phyloP scores from a whole-genome alignment of 2,329 filamentous ascomycete genomes.

The Aspergillus pseudonomiae region DNA sequence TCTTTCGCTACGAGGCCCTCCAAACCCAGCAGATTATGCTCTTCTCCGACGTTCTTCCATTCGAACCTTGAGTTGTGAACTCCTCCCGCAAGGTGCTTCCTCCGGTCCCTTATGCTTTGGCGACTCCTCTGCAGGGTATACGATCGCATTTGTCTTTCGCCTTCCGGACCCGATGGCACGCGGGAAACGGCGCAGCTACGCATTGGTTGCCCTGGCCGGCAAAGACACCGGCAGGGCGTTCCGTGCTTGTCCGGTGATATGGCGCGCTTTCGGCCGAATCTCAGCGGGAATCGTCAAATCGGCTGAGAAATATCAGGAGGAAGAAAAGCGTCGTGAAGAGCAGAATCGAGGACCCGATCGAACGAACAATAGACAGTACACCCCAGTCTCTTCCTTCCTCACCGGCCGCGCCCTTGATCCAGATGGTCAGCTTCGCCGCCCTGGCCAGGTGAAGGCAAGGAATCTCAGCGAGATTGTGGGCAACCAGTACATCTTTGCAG shows the following conservation, averaged over 20 bases:
- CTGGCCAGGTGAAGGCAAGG: slow-evolving; percentile 57
- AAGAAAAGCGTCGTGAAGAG: slow-evolving; percentile 48
- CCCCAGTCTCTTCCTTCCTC: slow-evolving; percentile 61
- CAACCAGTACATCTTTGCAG: slow-evolving; percentile 61
- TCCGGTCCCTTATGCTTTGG: slow-evolving; percentile 63
- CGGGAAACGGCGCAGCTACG: slow-evolving; percentile 59
- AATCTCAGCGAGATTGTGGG: slow-evolving; percentile 63
- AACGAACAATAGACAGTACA: slow-evolving; percentile 48
- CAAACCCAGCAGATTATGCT: slow-evolving; percentile 57
- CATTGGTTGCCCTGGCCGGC: slow-evolving; percentile 59
- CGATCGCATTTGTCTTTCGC: slow-evolving; percentile 62
- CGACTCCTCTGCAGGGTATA: slow-evolving; percentile 59
- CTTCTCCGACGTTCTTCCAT: slow-evolving; percentile 60
- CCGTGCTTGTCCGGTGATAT: slow-evolving; percentile 52
- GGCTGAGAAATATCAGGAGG: slow-evolving; percentile 49
- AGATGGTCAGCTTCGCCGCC: slow-evolving; percentile 56
- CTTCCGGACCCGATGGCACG: slow-evolving; percentile 61
- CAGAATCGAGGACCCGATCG: slow-evolving; percentile 30
- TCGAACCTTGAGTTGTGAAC: slow-evolving; percentile 60
- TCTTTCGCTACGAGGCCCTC: slow-evolving; percentile 59
- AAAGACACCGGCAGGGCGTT: slow-evolving; percentile 54
- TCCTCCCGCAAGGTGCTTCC: slow-evolving; percentile 57
- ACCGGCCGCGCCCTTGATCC: slow-evolving; percentile 60
- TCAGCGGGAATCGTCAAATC: slow-evolving; percentile 55
- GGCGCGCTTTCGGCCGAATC: slow-evolving; percentile 58